Evolutionary conservation across 106 monocot species (phyloP).

Genomic region (Triglochin maritima): DNA sequence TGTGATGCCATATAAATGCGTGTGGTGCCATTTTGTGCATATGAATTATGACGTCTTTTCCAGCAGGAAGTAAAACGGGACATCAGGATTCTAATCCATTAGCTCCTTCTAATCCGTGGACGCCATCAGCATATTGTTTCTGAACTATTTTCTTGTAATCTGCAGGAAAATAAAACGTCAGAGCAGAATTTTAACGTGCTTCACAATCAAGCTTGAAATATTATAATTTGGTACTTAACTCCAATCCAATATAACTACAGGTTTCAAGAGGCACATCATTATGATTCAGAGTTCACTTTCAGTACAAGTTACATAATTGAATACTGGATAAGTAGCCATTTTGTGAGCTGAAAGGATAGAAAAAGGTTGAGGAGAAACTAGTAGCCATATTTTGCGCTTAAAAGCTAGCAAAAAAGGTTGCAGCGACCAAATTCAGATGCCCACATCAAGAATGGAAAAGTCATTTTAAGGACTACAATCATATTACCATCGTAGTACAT

Average conservation of each 20-base stretch:
- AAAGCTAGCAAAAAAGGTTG: too few species aligned
- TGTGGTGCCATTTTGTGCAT: background rate
- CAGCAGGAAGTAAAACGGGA: too few species aligned
- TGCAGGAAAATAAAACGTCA: constrained; percentile 6
- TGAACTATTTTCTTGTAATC: constrained; percentile 62
- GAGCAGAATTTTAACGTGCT: background rate
- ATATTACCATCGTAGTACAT: too few species aligned
- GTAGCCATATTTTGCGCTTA: too few species aligned
- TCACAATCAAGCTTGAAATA: background rate
- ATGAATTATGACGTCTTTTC: background rate
- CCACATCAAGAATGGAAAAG: too few species aligned
- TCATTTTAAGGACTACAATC: too few species aligned
- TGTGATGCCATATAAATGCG: background rate
- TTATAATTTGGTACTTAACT: background rate
- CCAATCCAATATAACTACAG: background rate
- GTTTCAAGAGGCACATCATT: background rate
- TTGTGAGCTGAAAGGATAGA: too few species aligned
- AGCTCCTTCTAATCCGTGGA: constrained; percentile 25
- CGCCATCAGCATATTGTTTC: constrained; percentile 33
- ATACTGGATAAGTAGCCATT: too few species aligned
- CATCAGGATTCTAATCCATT: background rate
- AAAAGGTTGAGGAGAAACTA: too few species aligned
- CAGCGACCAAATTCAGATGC: too few species aligned
- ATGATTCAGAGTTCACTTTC: background rate
- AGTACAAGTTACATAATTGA: too few species aligned